Percentiles rank a stretch among this genome's conserved stretches.
Conservation (phyloP, 352 stramenopile species). For the Phytophthora pisi region DNA sequence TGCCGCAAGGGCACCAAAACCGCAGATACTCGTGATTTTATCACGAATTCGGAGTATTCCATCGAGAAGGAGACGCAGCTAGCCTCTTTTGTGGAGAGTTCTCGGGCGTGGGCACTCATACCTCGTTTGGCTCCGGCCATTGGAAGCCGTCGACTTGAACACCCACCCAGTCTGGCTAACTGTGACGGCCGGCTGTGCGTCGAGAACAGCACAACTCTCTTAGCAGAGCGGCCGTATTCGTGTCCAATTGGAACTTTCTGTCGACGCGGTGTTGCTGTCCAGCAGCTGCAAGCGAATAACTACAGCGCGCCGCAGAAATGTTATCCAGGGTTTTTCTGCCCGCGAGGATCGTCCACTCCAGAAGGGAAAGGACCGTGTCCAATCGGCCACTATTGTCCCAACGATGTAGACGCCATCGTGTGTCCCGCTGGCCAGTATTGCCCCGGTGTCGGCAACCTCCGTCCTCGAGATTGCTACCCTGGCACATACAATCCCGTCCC, state of each 20-base stretch:
- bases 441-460: conserved; percentile 94
- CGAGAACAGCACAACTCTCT: conserved; percentile 43
- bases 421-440: conserved; percentile 95
- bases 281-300: conserved; percentile 77
- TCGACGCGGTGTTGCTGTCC: conserved; percentile 78
- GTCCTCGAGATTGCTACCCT: conserved; percentile 91
- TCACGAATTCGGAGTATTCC: conserved; percentile 56
- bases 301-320: conserved; percentile 95
- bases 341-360: conserved; percentile 88
- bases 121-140: conserved; percentile 52
- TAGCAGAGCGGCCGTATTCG: conserved; percentile 93
- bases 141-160: conserved; percentile 63
- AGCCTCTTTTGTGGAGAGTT: conserved; percentile 56
- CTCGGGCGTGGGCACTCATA: conserved; percentile 57
- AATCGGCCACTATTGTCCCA: conserved; percentile 95
- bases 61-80: conserved; percentile 73
- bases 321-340: conserved; percentile 97
- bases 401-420: conserved; percentile 85
- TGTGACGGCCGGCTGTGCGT: conserved; percentile 64
- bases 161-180: conserved; percentile 54
- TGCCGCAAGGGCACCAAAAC: conserved; percentile 95
- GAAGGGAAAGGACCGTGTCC: conserved; percentile 95
- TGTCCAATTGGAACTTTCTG: conserved; percentile 96
- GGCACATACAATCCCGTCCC: conserved; percentile 92
- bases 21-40: conserved; percentile 65